These are phyloP conservation scores for Jacaranda copaia DNA, from an alignment of 257 asterid species.

Conservation along the genomic window DNA sequence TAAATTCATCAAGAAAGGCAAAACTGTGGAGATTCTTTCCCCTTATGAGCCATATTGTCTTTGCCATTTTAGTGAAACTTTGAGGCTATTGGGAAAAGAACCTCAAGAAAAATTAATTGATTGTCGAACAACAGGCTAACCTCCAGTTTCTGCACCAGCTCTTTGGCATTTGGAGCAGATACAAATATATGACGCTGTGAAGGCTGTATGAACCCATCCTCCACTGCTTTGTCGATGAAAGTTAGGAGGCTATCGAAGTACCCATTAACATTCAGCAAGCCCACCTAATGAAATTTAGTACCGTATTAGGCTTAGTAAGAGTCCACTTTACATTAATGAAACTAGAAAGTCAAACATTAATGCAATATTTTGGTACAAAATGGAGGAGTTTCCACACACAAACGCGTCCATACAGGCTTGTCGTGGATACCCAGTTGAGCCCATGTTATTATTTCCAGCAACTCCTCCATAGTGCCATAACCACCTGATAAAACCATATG, in stretches of 20 bases:
- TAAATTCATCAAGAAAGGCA: slow-evolving; percentile 26
- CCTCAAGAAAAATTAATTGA: neutral
- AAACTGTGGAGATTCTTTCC: slow-evolving; percentile 37
- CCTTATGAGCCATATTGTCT: slow-evolving; percentile 33
- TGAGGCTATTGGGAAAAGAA: slow-evolving; percentile 30
- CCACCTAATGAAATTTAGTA: slow-evolving; percentile 53
- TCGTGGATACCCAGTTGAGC: slow-evolving; percentile 81
- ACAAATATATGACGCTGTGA: slow-evolving; percentile 72
- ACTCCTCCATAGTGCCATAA: slow-evolving; percentile 80
- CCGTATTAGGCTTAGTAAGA: too few relatives aligned
- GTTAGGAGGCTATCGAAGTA: slow-evolving; percentile 64
- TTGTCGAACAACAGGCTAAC: slow-evolving; percentile 33
- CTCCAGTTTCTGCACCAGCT: slow-evolving; percentile 76
- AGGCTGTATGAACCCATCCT: slow-evolving; percentile 76
- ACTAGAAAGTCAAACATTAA: neutral
- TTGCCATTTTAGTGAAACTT: slow-evolving; percentile 49
- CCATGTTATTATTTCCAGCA: slow-evolving; percentile 77
- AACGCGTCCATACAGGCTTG: slow-evolving; percentile 57
- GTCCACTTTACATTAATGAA: too few relatives aligned
- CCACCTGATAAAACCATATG: slow-evolving; percentile 51
- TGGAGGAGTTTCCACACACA: too few relatives aligned
- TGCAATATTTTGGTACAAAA: too few relatives aligned
- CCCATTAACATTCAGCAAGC: slow-evolving; percentile 83
- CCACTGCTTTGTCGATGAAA: slow-evolving; percentile 86
- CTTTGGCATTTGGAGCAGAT: slow-evolving; percentile 71